Percentiles rank a stretch among this genome's conserved stretches.
Conservation (phyloP, 176 grass and related monocot species). For the Hsuehochloa calcarea region DNA sequence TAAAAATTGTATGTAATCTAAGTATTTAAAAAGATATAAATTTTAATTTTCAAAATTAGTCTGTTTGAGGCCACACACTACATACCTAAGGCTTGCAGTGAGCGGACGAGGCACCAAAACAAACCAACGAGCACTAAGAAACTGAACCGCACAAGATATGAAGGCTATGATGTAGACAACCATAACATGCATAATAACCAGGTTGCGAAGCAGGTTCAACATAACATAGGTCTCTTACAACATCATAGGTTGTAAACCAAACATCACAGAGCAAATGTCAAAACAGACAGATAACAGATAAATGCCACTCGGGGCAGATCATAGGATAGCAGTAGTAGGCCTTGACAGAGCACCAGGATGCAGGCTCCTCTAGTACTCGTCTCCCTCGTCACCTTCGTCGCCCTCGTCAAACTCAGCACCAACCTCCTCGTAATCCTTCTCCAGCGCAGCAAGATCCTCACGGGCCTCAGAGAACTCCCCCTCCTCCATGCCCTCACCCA, state of each 20-base stretch:
- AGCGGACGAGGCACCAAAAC: too few species aligned
- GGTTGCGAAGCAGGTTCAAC: conserved; percentile 12
- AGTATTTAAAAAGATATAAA: too few species aligned
- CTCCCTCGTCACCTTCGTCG: conserved; percentile 38
- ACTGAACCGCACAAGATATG: too few species aligned
- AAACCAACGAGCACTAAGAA: too few species aligned
- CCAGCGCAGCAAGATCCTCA: conserved; percentile 48
- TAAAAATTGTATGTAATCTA: too few species aligned
- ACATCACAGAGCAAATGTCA: not conserved
- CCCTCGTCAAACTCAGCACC: conserved; percentile 52
- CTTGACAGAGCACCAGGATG: not conserved
- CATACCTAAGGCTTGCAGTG: too few species aligned
- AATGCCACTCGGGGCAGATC: conserved; percentile 33
- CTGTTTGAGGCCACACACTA: too few species aligned
- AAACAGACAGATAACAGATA: not conserved
- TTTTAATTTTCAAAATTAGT: too few species aligned
- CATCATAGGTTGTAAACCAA: conserved; percentile 37
- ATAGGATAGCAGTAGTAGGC: conserved; percentile 10
- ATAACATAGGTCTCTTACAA: conserved; percentile 33
- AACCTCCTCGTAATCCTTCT: conserved; percentile 62
- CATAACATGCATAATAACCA: conserved; percentile 5
- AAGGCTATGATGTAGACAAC: not conserved
- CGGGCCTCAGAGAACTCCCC: conserved; percentile 61
- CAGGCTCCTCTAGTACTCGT: conserved; percentile 44
- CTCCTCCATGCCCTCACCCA: conserved; percentile 65